Percentiles rank a stretch among this genome's conserved stretches.
These are phyloP conservation scores for Diaporthe nobilis DNA, from an alignment of 2,329 filamentous ascomycete species.

Conservation along the genomic window DNA sequence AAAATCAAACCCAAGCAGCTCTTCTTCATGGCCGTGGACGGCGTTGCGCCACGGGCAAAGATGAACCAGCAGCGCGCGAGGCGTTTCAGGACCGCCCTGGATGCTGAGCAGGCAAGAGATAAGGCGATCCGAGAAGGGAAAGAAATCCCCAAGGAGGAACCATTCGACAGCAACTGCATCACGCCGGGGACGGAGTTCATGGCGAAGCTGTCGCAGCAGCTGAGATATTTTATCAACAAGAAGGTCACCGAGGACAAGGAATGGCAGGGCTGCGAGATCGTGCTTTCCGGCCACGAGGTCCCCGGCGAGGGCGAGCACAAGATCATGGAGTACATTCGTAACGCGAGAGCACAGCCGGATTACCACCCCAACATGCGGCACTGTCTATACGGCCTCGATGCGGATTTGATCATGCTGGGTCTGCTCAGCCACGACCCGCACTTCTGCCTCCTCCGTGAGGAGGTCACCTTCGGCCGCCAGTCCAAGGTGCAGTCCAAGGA, in stretches of 20 bases:
- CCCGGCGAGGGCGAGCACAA: slow-evolving; percentile 99
- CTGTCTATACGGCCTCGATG: slow-evolving; percentile 96
- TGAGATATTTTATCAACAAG: slow-evolving; percentile 99
- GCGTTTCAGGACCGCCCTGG: slow-evolving; percentile 93
- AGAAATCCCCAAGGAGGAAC: slow-evolving; percentile 93
- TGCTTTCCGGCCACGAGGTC: slow-evolving; percentile 97
- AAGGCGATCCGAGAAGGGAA: slow-evolving; percentile 92
- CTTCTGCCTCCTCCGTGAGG: slow-evolving; percentile 96
- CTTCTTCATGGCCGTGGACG: slow-evolving; percentile 99
- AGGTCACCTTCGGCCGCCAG: slow-evolving; percentile 95
- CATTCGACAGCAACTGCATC: slow-evolving; percentile 99
- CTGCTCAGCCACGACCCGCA: slow-evolving; percentile 97
- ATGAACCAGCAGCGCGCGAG: slow-evolving; percentile 99
- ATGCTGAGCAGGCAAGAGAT: slow-evolving; percentile 89
- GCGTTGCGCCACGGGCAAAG: slow-evolving; percentile 96
- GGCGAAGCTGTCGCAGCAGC: slow-evolving; percentile 92
- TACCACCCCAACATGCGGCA: slow-evolving; percentile 96
- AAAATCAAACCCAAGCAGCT: slow-evolving; percentile 99
- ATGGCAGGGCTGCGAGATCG: slow-evolving; percentile 97
- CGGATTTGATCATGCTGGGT: slow-evolving; percentile 98
- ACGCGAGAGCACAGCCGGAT: slow-evolving; percentile 93
- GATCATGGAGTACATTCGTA: slow-evolving; percentile 99
- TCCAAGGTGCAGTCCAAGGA: slow-evolving; percentile 93
- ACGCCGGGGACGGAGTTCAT: slow-evolving; percentile 98
- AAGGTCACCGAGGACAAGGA: slow-evolving; percentile 97